Base-by-base conservation (phyloP, 1,139 yeast species). In the Pichia sp. region DNA sequence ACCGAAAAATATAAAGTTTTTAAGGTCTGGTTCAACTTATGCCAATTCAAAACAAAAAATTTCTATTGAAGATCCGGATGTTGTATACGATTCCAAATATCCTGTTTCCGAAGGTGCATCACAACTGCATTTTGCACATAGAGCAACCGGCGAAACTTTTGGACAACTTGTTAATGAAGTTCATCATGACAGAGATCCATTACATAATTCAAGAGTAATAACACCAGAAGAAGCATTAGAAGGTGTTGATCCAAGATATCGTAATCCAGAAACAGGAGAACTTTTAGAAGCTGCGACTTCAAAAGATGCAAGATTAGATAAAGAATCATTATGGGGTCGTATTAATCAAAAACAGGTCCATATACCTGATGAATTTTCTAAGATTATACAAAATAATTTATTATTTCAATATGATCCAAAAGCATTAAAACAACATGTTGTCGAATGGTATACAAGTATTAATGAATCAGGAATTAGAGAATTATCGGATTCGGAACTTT, bases 301-400 rank as follows among this genome's bases (percentile, higher is more conserved):
- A 28, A 67, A 67, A 42, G 81, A 76, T 46, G 79, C 80, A n/a
- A 64, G 82, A 50, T 58, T 76, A n/a, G 70, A 75, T 52, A 73
- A 70, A 22, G 60, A 61, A 35, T 76, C 81, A 0, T 53, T 75
- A 20, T 51, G 58, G 41, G 84, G 80, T 0, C 65, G 79, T 51
- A 69, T 69, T 9, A 74, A 74, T 50, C 68, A 72, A 46, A 49
- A 57, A 4, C 71, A 72, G 30, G 61, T 80, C 4, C 63, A 61
- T 42, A 60, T 84, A 22, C 87, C 87, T 0, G 60, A 63, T 1
- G 67, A 62, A n/a, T 68, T 84, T 6, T 66, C 84, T 3, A 68
- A 71, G 37, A 71, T 74, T 1, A 82, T 84, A 35, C 71, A 76
- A 48, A 74, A 82, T 52, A 74, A 82, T 54, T 79, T 84, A 45